phyloP scores from a whole-genome alignment of 305 asterid genomes.

The Fraxinus xanthoxyloides region DNA sequence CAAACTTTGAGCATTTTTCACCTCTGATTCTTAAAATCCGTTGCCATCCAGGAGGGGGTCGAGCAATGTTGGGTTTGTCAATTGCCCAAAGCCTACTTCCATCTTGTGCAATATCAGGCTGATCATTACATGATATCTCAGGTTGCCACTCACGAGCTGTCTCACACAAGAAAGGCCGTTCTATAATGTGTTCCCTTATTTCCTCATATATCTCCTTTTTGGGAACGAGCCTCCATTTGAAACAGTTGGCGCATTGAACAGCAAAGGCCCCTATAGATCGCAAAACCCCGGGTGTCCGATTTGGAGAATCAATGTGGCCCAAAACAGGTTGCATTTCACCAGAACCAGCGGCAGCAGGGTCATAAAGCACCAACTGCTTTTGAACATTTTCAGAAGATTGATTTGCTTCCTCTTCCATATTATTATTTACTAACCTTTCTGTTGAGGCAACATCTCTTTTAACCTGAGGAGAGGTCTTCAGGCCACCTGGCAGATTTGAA shows the following conservation, averaged over 20 bases:
- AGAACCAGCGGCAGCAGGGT: slow-evolving; percentile 36
- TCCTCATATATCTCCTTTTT: slow-evolving; percentile 75
- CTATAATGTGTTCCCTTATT: slow-evolving; percentile 59
- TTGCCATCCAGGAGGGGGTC: slow-evolving; percentile 85
- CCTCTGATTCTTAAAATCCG: slow-evolving; percentile 69
- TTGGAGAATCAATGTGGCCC: slow-evolving; percentile 25
- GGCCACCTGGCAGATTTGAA: slow-evolving; percentile 28
- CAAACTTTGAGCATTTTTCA: slow-evolving; percentile 80
- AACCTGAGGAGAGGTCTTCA: slow-evolving; percentile 24
- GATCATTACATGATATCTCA: slow-evolving; percentile 61
- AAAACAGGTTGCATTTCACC: slow-evolving; percentile 29
- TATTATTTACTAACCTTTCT: slow-evolving; percentile 31
- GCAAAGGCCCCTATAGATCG: slow-evolving; percentile 53
- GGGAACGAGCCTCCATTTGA: slow-evolving; percentile 83
- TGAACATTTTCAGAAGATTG: slow-evolving; percentile 42
- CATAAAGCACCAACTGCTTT: slow-evolving; percentile 64
- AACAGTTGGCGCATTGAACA: slow-evolving; percentile 86
- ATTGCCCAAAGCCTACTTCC: slow-evolving; percentile 91
- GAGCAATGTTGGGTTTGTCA: slow-evolving; percentile 72
- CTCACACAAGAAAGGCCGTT: slow-evolving; percentile 40
- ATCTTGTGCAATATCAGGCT: slow-evolving; percentile 71
- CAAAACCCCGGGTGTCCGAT: slow-evolving; percentile 30
- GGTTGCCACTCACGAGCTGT: slow-evolving; percentile 72
- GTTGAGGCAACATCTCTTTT: slow-evolving; percentile 26
- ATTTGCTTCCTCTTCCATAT: slow-evolving; percentile 31